phyloP scores from a whole-genome alignment of 2,329 filamentous ascomycete species.

The Colletotrichum simmondsii region DNA sequence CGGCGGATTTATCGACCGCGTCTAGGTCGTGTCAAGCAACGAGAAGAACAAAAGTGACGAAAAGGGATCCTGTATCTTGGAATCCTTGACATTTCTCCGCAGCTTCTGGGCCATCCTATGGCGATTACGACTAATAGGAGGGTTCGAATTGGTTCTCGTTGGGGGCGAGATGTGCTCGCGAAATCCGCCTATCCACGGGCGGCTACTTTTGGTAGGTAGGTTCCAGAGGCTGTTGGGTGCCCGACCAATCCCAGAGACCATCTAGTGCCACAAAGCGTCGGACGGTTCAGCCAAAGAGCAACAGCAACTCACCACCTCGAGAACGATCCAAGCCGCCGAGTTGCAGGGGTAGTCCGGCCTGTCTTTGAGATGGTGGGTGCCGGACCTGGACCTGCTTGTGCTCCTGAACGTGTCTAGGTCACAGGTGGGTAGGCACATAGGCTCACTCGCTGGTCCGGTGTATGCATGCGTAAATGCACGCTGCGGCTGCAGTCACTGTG shows the following conservation, averaged over 20 bases:
- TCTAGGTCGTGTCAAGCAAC: neutral
- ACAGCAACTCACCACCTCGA: constrained; percentile 11
- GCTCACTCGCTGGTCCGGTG: constrained; percentile 9
- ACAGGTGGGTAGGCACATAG: neutral
- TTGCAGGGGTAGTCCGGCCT: constrained; percentile 25
- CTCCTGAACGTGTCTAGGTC: constrained; percentile 1
- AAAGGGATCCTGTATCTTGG: neutral
- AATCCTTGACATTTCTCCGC: constrained; percentile 7
- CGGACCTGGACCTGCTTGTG: constrained; percentile 12
- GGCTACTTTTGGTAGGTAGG: neutral
- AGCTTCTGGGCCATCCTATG: constrained; percentile 1
- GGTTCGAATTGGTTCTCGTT: constrained; percentile 18
- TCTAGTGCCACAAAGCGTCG: constrained; percentile 8
- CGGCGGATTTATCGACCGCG: neutral
- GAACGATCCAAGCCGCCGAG: constrained; percentile 16
- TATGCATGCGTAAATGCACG: constrained; percentile 25
- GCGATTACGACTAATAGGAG: neutral
- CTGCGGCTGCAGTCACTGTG: constrained; percentile 33
- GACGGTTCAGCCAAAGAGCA: constrained; percentile 22
- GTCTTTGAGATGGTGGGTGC: constrained; percentile 13
- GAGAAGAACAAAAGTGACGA: neutral
- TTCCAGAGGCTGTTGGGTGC: constrained; percentile 21
- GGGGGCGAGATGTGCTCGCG: constrained; percentile 13
- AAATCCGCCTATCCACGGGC: constrained; percentile 11
- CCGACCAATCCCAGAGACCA: constrained; percentile 6